Evolutionary conservation across 768 basidiomycete species (phyloP), one percentile per base, ranked within the genome.

Genomic region (Russula foetens): DNA sequence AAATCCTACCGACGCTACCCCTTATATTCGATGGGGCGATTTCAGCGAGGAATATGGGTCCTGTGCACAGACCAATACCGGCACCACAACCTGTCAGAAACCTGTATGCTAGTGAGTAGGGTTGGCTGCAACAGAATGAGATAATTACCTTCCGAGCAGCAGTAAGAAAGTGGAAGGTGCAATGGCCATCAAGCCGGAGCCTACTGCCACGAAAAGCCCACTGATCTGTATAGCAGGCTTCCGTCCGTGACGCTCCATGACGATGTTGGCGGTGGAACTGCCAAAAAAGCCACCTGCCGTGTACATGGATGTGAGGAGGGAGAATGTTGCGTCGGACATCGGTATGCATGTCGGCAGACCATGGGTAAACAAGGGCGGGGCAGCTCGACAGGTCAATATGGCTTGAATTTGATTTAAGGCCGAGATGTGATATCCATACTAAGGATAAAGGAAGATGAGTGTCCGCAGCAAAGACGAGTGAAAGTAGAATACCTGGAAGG

Each of bases 371-470:
- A 71, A 0, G 53, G 53, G 24, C 28, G 59, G 31, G 48, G 67
- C 63, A 33, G 71, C 64, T 53, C 80, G 79, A 75, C 92, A 96
- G 3, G 88, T 91, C 58, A 94, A 70, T 45, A 86, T 83, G 5
- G 80, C 81, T 69, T 91, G 85, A 26, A 95, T 85, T 70, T 94
- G 92, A 71, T 98, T 98, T 60, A 98, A 81, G 17, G 86, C 86
- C 1, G 92, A 90, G 44, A 93, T 90, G 71, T 96, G 92, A 72
- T 89, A 97, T n/a, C 93, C 94, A 74, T 91, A 92, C 82, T 90
- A 56, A 46, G 5, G 15, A 35, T 24, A 44, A 31, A 62, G 33
- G 56, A 54, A 28, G 26, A 46, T 35, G 47, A 23, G 7, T 17
- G 11, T 24, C 28, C 19, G 23, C 8, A 7, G 43, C 29, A 6